These are phyloP conservation scores for Nannochloropsis salina DNA, from an alignment of 108 stramenopile genomes.

Conservation along the genomic window DNA sequence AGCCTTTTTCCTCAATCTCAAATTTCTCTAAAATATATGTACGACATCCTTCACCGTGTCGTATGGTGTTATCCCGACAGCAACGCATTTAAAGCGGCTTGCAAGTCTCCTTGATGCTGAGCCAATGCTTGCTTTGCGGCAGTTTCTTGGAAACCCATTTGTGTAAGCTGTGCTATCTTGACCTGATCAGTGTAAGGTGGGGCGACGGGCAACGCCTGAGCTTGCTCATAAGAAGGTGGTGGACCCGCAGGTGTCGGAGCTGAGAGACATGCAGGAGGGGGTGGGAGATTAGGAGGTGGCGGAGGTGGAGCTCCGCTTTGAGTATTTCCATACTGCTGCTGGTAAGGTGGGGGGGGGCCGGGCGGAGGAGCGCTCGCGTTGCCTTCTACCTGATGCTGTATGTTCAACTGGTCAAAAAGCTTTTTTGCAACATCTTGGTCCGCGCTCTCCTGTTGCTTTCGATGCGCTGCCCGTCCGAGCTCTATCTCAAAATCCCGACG, in stretches of 20 bases:
- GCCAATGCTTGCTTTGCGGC: slow-evolving; percentile 8
- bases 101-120: slow-evolving; percentile 24
- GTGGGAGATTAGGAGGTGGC: slow-evolving; percentile 23
- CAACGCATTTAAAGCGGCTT: slow-evolving; percentile 27
- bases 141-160: slow-evolving; percentile 35
- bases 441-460: slow-evolving; percentile 22
- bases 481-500: slow-evolving; percentile 39
- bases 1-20: background rate
- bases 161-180: slow-evolving; percentile 23
- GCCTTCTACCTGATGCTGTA: background rate
- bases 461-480: slow-evolving; percentile 22
- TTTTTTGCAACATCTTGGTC: slow-evolving; percentile 26
- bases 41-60: background rate
- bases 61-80: background rate
- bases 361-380: background rate
- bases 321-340: background rate
- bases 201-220: background rate
- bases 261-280: background rate
- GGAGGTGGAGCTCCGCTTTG: background rate
- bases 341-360: background rate
- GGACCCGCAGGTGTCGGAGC: background rate
- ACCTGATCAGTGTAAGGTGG: slow-evolving; percentile 1
- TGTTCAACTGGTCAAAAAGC: background rate
- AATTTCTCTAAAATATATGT: background rate
- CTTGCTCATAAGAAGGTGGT: background rate